These are phyloP conservation scores for Eucalyptus cloeziana DNA, from an alignment of 345 rosid species.

Conservation along the genomic window DNA sequence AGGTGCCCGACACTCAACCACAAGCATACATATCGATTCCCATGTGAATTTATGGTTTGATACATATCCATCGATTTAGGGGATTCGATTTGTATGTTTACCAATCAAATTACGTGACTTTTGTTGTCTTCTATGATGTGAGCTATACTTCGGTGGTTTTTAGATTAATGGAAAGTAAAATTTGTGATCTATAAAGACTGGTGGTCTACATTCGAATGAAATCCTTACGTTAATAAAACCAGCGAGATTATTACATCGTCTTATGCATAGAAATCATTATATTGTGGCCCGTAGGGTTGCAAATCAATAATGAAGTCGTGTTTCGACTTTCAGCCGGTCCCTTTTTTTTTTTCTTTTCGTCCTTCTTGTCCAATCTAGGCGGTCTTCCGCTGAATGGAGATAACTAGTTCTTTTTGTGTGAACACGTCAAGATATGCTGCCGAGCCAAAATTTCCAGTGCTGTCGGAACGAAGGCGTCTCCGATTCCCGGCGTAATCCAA, in stretches of 20 bases:
- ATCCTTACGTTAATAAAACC: not conserved
- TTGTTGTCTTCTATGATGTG: not conserved
- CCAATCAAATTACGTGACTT: not conserved
- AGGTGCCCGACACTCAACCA: accelerated
- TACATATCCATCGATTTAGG: accelerated
- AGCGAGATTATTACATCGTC: not conserved
- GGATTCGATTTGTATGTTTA: not conserved
- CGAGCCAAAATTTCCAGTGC: not conserved
- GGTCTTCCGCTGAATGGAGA: not conserved
- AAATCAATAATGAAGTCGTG: not conserved
- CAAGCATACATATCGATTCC: too few relatives aligned
- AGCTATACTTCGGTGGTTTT: not conserved
- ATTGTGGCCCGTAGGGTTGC: not conserved
- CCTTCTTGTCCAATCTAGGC: not conserved
- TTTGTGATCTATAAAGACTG: not conserved
- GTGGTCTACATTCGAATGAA: not conserved
- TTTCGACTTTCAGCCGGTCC: not conserved
- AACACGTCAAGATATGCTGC: not conserved
- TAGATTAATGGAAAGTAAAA: not conserved
- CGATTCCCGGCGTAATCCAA: not conserved
- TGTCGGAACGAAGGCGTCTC: not conserved
- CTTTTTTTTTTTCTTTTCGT: not conserved
- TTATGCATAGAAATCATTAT: not conserved
- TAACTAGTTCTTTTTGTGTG: not conserved
- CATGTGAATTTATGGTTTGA: not conserved